A percentile compares a stretch with the other conserved stretches of the same genome.
Conservation (phyloP, 768 basidiomycete species). For the Agaricus sinodeliciosus region DNA sequence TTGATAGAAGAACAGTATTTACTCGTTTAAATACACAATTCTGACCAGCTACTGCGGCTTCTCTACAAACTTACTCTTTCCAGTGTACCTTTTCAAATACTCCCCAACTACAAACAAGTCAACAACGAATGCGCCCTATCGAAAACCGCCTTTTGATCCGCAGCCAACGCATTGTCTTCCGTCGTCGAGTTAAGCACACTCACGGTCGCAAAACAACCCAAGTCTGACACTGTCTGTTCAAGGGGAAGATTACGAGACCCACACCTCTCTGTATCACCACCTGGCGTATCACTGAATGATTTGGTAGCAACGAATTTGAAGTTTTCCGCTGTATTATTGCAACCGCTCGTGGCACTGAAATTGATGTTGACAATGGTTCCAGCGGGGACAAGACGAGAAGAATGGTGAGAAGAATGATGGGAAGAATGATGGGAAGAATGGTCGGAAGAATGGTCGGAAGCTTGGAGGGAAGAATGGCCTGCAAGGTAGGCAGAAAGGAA, state of each 20-base stretch:
- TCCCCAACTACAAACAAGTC: conserved; percentile 13
- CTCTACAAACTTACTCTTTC: not conserved
- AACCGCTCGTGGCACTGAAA: conserved; percentile 33
- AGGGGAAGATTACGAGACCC: conserved; percentile 34
- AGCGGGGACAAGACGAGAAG: conserved; percentile 27
- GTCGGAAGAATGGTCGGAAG: conserved; percentile 18
- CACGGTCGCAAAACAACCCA: conserved; percentile 40
- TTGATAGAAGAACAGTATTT: no score
- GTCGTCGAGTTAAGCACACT: conserved; percentile 37
- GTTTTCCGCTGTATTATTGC: conserved; percentile 24
- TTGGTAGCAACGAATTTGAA: conserved; percentile 42
- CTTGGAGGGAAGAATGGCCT: conserved; percentile 11
- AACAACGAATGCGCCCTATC: conserved; percentile 27
- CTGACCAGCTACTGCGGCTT: no score
- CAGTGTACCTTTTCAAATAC: not conserved
- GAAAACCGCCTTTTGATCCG: conserved; percentile 32
- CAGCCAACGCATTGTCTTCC: conserved; percentile 37
- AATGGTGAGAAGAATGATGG: no score
- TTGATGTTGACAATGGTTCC: conserved; percentile 44
- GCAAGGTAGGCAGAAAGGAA: conserved; percentile 25
- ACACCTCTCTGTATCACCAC: conserved; percentile 38
- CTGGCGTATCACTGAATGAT: conserved; percentile 21
- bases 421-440: no score
- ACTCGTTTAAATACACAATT: no score
- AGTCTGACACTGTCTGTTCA: conserved; percentile 32